phyloP scores from a whole-genome alignment of 257 asterid genomes.

The Cynanchum wilfordii region DNA sequence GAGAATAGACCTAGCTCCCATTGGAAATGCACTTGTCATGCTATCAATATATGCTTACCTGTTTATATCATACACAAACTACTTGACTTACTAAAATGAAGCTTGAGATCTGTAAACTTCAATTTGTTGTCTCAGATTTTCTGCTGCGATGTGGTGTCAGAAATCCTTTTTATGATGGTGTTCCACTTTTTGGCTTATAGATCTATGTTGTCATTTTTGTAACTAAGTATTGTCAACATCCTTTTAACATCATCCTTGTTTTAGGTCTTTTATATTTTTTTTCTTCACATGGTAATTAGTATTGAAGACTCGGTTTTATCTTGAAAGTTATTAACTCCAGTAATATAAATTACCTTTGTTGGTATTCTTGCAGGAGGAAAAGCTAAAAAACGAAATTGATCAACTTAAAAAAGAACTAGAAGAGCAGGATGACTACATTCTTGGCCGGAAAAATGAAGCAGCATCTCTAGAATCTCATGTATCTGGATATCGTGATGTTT shows the following conservation, averaged over 20 bases:
- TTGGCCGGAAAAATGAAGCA: conserved; percentile 62
- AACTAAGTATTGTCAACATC: background rate
- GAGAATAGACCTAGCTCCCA: background rate
- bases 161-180: background rate
- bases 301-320: background rate
- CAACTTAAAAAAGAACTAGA: conserved; percentile 64
- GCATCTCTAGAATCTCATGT: conserved; percentile 51
- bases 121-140: background rate
- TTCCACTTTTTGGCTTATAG: background rate
- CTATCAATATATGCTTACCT: background rate
- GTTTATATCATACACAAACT: background rate
- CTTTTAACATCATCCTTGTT: background rate
- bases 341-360: background rate
- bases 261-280: background rate
- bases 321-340: background rate
- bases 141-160: background rate
- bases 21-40: background rate
- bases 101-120: background rate
- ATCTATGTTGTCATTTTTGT: background rate
- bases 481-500: conserved; percentile 73
- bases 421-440: conserved; percentile 61
- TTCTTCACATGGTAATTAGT: background rate
- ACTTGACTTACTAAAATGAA: background rate
- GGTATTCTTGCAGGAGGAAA: conserved; percentile 53
- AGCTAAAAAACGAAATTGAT: conserved; percentile 70